phyloP scores from a whole-genome alignment of 2,329 filamentous ascomycete genomes.

The Simplicillium aogashimaense region DNA sequence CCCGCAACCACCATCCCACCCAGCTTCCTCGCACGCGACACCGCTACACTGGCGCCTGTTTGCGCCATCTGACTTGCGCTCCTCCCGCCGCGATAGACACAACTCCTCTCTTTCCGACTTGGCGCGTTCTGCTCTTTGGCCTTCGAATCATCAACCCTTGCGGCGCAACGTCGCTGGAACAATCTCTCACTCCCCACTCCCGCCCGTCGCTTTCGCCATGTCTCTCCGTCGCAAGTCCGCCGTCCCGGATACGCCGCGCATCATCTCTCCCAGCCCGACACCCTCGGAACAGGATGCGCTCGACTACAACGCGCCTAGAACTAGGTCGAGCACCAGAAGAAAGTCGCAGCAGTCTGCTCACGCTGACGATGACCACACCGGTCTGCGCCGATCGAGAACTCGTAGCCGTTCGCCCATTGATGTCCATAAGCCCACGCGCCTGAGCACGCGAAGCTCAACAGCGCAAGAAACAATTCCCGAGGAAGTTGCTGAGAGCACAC shows the following conservation, averaged over 20 bases:
- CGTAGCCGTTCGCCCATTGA: conserved; percentile 61
- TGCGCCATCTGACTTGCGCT: conserved; percentile 11
- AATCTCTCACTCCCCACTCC: conserved; percentile 45
- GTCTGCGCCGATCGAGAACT: conserved; percentile 53
- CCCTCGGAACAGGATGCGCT: conserved; percentile 21
- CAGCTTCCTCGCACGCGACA: no score
- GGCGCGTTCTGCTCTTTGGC: conserved; percentile 26
- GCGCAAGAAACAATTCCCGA: conserved; percentile 14
- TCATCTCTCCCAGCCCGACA: conserved; percentile 82
- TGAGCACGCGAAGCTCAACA: conserved; percentile 35
- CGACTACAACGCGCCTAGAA: conserved; percentile 61
- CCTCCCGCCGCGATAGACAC: conserved; percentile 41
- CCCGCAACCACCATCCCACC: no score
- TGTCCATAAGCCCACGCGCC: conserved; percentile 37
- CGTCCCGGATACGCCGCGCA: conserved; percentile 71
- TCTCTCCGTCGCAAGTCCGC: conserved; percentile 38
- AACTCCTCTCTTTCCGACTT: conserved; percentile 24
- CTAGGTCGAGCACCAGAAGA: conserved; percentile 58
- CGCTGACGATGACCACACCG: conserved; percentile 33
- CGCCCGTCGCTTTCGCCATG: conserved; percentile 48
- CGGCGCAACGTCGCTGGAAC: conserved; percentile 45
- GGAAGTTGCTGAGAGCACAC: conserved; percentile 15
- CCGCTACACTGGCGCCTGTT: no score
- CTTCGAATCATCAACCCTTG: conserved; percentile 35
- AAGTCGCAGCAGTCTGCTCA: conserved; percentile 47